Base-by-base conservation (phyloP, 768 basidiomycete genomes). In the Mycena chlorophos region DNA sequence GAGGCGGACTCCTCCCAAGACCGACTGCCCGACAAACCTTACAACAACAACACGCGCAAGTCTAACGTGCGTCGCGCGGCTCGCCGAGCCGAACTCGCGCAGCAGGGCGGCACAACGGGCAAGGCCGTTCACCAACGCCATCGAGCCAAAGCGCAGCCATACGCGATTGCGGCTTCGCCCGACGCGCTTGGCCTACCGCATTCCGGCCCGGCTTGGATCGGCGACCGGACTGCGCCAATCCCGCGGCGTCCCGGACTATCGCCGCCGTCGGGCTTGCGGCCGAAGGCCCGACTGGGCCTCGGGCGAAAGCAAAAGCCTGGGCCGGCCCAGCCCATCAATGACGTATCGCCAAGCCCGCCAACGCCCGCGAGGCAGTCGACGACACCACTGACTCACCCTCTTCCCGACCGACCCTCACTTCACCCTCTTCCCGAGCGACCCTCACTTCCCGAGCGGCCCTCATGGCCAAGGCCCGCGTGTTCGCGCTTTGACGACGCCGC, bases 141-240 rank as follows among this genome's bases (percentile, higher is more conserved):
- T 13, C 3, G 13, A 3, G 3, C 12, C 4, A n/a, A 38, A 20
- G 49, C 30, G 14, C 25, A 25, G n/a, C n/a, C 22, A 0, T 10
- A 22, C 6, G 31, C 42, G 0, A 16, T 58, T 3, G 13, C 37
- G 3, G 42, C 51, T 2, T 27, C 48, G 10, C 1, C 40, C 8
- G 48, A 58, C 6, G 30, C 27, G n/a, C 8, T 42, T 6, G 26
- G 50, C 0, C 50, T 58, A 5, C 47, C 57, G 1, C 57, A 58
- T 27, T 43, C 57, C 10, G 46, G 48, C 17, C 52, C 52, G 0
- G 48, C 49, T 10, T 58, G 57, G 57, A 40, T 51, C n/a, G 57
- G 57, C 3, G 20, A 14, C 10, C 56, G 45, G 16, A 22, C 16
- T 2, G 51, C 51, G 19, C 19, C 19, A 17, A 12, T 50, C 19